Base-by-base conservation (phyloP, 495 filamentous ascomycete genomes). In the Daldinia caldariorum region DNA sequence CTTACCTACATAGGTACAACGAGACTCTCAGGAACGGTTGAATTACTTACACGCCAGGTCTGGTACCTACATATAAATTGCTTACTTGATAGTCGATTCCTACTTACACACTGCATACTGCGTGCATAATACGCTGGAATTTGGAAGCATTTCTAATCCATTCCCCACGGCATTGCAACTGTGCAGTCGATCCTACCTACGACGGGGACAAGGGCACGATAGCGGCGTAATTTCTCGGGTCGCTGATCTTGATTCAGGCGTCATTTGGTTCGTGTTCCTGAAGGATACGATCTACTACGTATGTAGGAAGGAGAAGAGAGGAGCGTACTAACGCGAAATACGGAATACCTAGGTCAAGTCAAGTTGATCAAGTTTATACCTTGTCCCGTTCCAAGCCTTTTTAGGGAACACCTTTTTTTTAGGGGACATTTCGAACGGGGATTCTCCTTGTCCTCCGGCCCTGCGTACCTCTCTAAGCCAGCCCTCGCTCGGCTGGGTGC, bases 241-340 rank as follows among this genome's bases (percentile, higher is more conserved):
- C 12, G 64, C 69, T 68, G 61, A 65, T 68, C 64, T 68, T 67
- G 64, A 65, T 61, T 64, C 61, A 66, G 57, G 35, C 50, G 45
- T 26, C 26, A 56, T 67, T 64, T 65, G 61, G 70, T 65, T 68
- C 61, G 64, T 72, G 64, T 69, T 68, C 61, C 60, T 43, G 35
- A 29, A 34, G 47, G 58, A 63, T 67, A 69, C 60, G 61, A 72
- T 61, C 57, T 66, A n/a, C n/a, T n/a, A n/a, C n/a, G n/a, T n/a
- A n/a, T n/a, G n/a, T n/a, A 35, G 41, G 65, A 62, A 63, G 29
- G 29, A 61, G 20, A 47, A 45, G 35, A 50, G 39, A 64, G 31
- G 9, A 13, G 58, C 14, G 47, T 22, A 47, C 59, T 69, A 63
- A 69, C 31, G 47, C 37, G 18, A 34, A 20, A 26, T 53, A 16